Conservation (phyloP, 192 early-diverging fungal species). For the Linnemannia elongata region DNA sequence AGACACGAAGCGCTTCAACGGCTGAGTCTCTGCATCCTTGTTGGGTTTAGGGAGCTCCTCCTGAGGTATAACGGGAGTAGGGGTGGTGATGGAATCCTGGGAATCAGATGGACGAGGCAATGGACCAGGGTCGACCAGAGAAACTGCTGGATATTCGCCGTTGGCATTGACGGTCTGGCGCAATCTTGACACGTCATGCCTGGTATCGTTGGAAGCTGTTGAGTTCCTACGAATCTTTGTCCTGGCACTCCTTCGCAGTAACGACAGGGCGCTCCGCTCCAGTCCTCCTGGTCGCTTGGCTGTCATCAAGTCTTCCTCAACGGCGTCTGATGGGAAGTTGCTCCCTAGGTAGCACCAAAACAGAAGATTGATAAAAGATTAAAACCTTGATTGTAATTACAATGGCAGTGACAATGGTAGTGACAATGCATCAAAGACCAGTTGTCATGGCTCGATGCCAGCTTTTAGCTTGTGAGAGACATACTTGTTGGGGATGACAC, state of each 20-base stretch:
- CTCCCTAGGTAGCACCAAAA: slow-evolving; percentile 40
- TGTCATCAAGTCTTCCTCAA: slow-evolving; percentile 57
- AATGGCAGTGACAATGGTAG: neutral
- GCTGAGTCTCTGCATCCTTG: slow-evolving; percentile 23
- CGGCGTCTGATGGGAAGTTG: slow-evolving; percentile 57
- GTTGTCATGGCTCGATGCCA: neutral
- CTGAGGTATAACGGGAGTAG: neutral
- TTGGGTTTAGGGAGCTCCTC: neutral
- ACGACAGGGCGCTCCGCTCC: slow-evolving; percentile 56
- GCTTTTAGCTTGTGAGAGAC: neutral
- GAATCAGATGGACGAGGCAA: slow-evolving; percentile 15
- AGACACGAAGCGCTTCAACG: slow-evolving; percentile 46
- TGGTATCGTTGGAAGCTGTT: slow-evolving; percentile 48
- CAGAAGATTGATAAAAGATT: neutral
- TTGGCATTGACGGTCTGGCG: slow-evolving; percentile 31
- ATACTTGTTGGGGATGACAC: slow-evolving; percentile 43
- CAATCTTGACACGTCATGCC: slow-evolving; percentile 35
- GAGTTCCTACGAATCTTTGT: slow-evolving; percentile 70
- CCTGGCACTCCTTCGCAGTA: slow-evolving; percentile 62
- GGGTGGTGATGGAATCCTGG: neutral
- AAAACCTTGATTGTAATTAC: neutral
- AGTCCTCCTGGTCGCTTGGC: slow-evolving; percentile 53
- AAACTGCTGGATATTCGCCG: slow-evolving; percentile 42
- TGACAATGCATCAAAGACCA: neutral
- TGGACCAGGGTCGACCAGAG: slow-evolving; percentile 47